Base-by-base conservation (phyloP, 495 filamentous ascomycete species). In the Penicillium maclennaniae region DNA sequence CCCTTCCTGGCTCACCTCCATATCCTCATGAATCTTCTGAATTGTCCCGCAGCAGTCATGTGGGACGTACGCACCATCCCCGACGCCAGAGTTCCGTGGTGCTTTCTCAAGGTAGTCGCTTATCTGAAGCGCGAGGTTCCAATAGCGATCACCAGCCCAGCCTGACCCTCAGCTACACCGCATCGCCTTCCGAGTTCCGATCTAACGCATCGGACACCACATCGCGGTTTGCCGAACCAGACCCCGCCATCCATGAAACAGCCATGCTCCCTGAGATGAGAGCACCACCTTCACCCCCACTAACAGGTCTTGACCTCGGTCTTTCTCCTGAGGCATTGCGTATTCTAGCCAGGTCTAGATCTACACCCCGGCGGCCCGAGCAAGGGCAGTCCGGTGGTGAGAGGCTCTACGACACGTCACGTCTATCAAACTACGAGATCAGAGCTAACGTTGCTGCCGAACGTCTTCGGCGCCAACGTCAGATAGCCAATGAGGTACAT, bases 71-170 rank as follows among this genome's bases (percentile, higher is more conserved):
- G 14, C 71, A 62, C 47, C 68, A 69, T 38, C 64, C 69, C n/a
- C 66, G 74, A 49, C 77, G 75, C 15, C 74, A 68, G 40, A 67
- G 62, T 39, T 76, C 79, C n/a, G 63, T 77, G 19, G 65, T 79
- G 39, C 63, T 75, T 26, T 71, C 77, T 6, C 75, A 77, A 28
- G 65, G 46, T 14, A 63, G 49, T 53, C 58, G 56, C 17, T 43
- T 55, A 31, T 50, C 59, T 28, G 67, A 70, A 49, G 28, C 48
- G 12, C 50, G 51, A 16, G 46, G 38, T 8, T 51, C 63, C 12
- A 67, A 54, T 31, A 48, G 60, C 26, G 75, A 76, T 37, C 57
- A 61, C n/a, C 66, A 73, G 38, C 64, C 71, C 14, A 72, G 49
- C 38, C 55, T 69, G 38, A 65, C 66, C 49, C 60, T 73, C 12